A percentile compares a stretch with the other conserved stretches of the same genome.
phyloP scores from a whole-genome alignment of 495 filamentous ascomycete genomes.

The Apodospora peruviana region DNA sequence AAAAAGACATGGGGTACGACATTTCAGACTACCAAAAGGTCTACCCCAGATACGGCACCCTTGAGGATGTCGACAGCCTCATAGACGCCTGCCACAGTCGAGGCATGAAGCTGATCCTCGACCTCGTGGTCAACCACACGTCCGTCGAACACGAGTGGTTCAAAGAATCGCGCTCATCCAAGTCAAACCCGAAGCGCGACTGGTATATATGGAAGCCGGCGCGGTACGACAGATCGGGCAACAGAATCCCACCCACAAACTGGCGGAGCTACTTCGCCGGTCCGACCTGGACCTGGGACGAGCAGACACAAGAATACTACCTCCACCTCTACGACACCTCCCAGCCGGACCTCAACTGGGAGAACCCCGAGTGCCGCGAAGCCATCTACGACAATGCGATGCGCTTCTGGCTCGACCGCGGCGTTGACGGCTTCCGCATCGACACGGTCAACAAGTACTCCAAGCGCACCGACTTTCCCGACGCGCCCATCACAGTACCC shows the following conservation, averaged over 20 bases:
- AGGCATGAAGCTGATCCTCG: constrained; percentile 67
- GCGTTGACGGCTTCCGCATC: constrained; percentile 65
- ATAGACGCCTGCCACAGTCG: constrained; percentile 51
- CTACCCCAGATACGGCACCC: constrained; percentile 57
- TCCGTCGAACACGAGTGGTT: constrained; percentile 76
- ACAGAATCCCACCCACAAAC: constrained; percentile 59
- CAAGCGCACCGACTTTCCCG: constrained; percentile 55
- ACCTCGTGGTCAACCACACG: constrained; percentile 76
- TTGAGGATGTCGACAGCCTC: constrained; percentile 61
- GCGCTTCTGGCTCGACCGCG: constrained; percentile 67
- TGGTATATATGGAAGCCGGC: constrained; percentile 72
- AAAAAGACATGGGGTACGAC: constrained; percentile 56
- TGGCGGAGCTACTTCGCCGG: constrained; percentile 59
- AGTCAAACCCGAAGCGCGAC: constrained; percentile 56
- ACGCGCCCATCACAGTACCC: constrained; percentile 53
- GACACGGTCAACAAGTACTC: constrained; percentile 64
- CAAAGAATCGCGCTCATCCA: constrained; percentile 56
- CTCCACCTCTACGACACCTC: constrained; percentile 60
- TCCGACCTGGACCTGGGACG: constrained; percentile 62
- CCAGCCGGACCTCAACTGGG: constrained; percentile 75
- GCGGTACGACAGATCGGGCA: constrained; percentile 53
- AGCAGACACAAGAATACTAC: constrained; percentile 61
- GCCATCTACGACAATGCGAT: constrained; percentile 61
- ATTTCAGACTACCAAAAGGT: constrained; percentile 63
- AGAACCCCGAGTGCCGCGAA: constrained; percentile 52